Conservation (phyloP, 805 yeast species). For the Brettanomyces custersianus region DNA sequence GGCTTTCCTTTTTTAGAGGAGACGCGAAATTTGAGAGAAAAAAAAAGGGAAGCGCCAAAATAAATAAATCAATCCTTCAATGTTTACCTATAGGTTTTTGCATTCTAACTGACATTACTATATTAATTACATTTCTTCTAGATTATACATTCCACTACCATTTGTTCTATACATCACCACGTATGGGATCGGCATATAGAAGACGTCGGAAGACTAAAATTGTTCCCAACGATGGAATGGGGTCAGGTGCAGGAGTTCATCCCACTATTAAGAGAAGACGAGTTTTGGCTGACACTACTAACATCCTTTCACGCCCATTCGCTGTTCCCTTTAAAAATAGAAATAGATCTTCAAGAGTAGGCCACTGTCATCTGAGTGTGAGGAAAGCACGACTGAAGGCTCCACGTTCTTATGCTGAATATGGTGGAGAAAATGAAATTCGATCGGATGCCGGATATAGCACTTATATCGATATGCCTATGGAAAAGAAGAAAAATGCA, state of each 20-base stretch:
- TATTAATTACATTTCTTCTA: no score
- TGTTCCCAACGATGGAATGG: constrained; percentile 32
- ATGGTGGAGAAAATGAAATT: constrained; percentile 23
- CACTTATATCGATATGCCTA: constrained; percentile 15
- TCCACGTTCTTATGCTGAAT: constrained; percentile 33
- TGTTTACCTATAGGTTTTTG: no score
- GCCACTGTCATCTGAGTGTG: constrained; percentile 10
- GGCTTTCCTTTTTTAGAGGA: background rate
- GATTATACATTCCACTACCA: background rate
- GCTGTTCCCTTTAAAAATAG: constrained; percentile 20
- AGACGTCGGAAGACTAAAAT: constrained; percentile 8
- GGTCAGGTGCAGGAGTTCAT: constrained; percentile 65
- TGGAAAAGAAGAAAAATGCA: constrained; percentile 44
- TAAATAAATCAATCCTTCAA: background rate
- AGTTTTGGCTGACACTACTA: constrained; percentile 41
- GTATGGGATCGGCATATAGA: no score
- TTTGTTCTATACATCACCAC: no score
- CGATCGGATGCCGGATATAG: constrained; percentile 14
- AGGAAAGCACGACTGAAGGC: constrained; percentile 23
- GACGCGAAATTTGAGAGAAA: background rate
- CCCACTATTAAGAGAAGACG: constrained; percentile 47
- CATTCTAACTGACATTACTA: no score
- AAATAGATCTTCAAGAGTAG: background rate
- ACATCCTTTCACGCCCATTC: constrained; percentile 56
- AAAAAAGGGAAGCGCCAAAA: background rate